Percentiles rank a stretch among this genome's conserved stretches.
These are phyloP conservation scores for Xylogone sp. DNA, from an alignment of 2,329 filamentous ascomycete species.

Conservation along the genomic window DNA sequence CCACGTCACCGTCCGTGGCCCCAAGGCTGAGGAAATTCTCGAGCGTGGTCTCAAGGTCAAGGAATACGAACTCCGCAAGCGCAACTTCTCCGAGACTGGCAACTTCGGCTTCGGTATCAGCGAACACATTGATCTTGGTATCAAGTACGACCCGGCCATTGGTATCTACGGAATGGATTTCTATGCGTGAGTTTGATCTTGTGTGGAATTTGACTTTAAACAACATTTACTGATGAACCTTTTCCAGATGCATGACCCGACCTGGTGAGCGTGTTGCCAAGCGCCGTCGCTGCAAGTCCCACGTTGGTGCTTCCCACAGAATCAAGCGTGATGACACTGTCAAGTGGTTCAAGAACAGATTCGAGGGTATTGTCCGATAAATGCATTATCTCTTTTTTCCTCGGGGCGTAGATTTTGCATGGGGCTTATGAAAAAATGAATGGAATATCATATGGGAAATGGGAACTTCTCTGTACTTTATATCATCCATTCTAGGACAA, in stretches of 20 bases:
- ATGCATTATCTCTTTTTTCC: conserved; percentile 23
- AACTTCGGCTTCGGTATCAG: conserved; percentile 99
- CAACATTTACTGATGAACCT: background rate
- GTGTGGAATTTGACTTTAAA: too few species aligned
- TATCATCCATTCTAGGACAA: conserved; percentile 22
- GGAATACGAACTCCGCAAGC: conserved; percentile 99
- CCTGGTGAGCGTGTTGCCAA: conserved; percentile 97
- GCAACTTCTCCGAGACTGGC: conserved; percentile 99
- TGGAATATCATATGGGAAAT: conserved; percentile 24
- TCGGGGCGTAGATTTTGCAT: background rate
- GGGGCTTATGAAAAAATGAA: conserved; percentile 10
- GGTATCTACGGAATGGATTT: conserved; percentile 99
- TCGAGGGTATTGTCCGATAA: conserved; percentile 99
- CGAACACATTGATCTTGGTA: conserved; percentile 99
- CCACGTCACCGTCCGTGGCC: conserved; percentile 98
- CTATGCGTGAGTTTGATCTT: conserved; percentile 47
- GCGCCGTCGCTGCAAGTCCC: conserved; percentile 85
- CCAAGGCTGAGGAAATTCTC: conserved; percentile 99
- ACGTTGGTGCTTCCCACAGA: conserved; percentile 82
- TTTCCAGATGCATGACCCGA: conserved; percentile 62
- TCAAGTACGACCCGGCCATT: conserved; percentile 99
- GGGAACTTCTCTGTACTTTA: conserved; percentile 25
- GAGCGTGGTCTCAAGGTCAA: conserved; percentile 99
- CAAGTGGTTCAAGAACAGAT: conserved; percentile 94
- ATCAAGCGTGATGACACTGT: conserved; percentile 94